Percentiles rank a stretch among this genome's conserved stretches.
Evolutionary conservation across 768 basidiomycete species (phyloP).

Genomic region (Calocybe cyanea): DNA sequence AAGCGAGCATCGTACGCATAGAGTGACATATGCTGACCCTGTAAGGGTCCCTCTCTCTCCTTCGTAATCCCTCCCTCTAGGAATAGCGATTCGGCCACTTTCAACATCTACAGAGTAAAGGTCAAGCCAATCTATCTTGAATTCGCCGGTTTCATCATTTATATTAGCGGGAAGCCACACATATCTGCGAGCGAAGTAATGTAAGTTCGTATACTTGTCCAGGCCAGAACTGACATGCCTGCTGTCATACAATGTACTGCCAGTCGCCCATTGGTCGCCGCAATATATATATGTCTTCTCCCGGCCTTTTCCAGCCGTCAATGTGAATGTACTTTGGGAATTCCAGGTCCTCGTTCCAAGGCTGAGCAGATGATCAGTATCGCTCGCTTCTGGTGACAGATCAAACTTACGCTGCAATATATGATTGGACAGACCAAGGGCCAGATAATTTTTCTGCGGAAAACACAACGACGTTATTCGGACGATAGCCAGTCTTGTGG

Average conservation of each 20-base stretch:
- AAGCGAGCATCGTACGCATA: conserved; percentile 15
- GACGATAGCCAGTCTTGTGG: conserved; percentile 25
- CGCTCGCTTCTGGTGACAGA: background rate
- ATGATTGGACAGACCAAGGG: conserved; percentile 21
- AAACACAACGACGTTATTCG: conserved; percentile 23
- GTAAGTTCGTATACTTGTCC: background rate
- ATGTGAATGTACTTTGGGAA: conserved; percentile 19
- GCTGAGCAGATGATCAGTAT: background rate
- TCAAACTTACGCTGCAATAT: conserved; percentile 17
- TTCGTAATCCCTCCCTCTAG: conserved; percentile 19
- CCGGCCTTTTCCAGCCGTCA: conserved; percentile 8
- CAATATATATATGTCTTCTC: conserved; percentile 10
- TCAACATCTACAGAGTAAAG: conserved; percentile 20
- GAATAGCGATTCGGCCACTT: conserved; percentile 16
- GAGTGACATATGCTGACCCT: conserved; percentile 20
- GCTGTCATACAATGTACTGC: conserved; percentile 9
- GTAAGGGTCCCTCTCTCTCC: conserved; percentile 17
- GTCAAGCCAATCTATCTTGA: conserved; percentile 22
- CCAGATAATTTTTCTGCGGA: conserved; percentile 19
- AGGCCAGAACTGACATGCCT: conserved; percentile 6
- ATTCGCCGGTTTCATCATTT: conserved; percentile 21
- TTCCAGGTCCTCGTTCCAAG: conserved; percentile 18
- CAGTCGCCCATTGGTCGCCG: conserved; percentile 10
- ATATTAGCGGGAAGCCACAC: conserved; percentile 23
- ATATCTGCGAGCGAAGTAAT: conserved; percentile 14